Evolutionary conservation across 2,329 filamentous ascomycete genomes (phyloP), one percentile per base, ranked within the genome.

Genomic region (Penicillium griseofulvum): DNA sequence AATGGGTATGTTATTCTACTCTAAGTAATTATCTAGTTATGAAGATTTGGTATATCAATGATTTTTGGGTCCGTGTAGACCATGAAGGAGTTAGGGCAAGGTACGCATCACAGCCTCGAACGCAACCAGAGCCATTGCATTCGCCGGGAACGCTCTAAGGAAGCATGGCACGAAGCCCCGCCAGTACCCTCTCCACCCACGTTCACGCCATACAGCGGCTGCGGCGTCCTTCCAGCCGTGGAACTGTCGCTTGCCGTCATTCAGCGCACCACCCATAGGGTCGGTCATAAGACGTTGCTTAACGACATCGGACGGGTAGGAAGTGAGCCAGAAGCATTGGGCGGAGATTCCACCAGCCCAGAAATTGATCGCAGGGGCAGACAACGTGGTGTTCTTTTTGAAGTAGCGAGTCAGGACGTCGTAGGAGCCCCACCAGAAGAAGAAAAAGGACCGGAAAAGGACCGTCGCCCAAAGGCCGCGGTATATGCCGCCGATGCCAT

Each of bases 251-350:
- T 82, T 78, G 10, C 89, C 86, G 62, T 91, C 88, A 17, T 81
- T 78, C 12, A 92, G 74, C 1, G 78, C 79, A 1, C 88, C 87
- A 1, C 88, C 92, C 49, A 97, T 77, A 5, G 90, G 86, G 74
- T 97, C 94, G 14, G 93, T 97, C 94, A 99, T 97, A 70, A 99
- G 88, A 31, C 91, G 83, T 79, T 97, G 93, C 81, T 97, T 97
- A 52, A 97, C 87, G 22, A 97, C 90, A 71, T 97, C 93, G 45
- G 86, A 89, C 1, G 94, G 93, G 70, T 97, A 97, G 61, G 88
- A 90, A 17, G 89, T 90, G 41, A 96, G 73, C 94, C 94, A 99
- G 71, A 97, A 99, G 16, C 96, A 77, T 78, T 99, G 94, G 0
- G 94, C 94, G 45, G 88, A 92, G 49, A 97, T 77, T 0, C 94